Evolutionary conservation across 2,329 filamentous ascomycete genomes (phyloP).

Genomic region (Colletotrichum sansevieriae): DNA sequence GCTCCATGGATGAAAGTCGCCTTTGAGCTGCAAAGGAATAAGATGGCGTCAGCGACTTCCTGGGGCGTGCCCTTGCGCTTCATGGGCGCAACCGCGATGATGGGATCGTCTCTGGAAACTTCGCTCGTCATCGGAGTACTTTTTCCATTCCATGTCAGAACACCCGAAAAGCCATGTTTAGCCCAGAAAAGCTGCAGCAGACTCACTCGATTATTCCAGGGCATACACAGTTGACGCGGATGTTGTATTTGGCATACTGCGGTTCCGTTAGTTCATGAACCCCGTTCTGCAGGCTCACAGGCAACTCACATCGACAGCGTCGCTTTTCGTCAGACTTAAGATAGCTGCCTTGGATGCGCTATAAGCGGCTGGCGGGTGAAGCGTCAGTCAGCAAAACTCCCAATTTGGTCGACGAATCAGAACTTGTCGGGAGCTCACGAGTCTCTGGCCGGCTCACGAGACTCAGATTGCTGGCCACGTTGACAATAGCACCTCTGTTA

Average conservation of each 20-base stretch:
- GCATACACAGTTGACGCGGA: constrained; percentile 61
- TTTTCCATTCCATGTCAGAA: not conserved
- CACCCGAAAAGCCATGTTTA: fast-evolving
- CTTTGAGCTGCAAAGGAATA: constrained; percentile 60
- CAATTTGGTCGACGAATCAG: too few relatives aligned
- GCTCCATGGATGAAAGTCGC: constrained; percentile 61
- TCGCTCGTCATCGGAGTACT: constrained; percentile 58
- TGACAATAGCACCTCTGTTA: constrained; percentile 58
- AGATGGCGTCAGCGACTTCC: constrained; percentile 60
- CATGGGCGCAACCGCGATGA: constrained; percentile 53
- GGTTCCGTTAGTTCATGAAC: not conserved
- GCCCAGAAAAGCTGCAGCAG: not conserved
- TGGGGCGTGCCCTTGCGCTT: constrained; percentile 57
- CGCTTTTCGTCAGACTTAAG: constrained; percentile 59
- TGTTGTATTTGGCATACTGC: constrained; percentile 59
- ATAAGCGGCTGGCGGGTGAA: constrained; percentile 53
- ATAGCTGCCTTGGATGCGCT: constrained; percentile 61
- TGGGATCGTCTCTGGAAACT: constrained; percentile 50
- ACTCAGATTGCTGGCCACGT: constrained; percentile 59
- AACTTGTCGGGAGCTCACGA: constrained; percentile 47
- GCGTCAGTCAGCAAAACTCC: not conserved
- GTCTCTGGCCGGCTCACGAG: constrained; percentile 57
- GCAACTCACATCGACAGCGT: constrained; percentile 59
- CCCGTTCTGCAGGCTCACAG: not conserved
- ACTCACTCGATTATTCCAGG: constrained; percentile 59